A percentile compares a stretch with the other conserved stretches of the same genome.
Evolutionary conservation across 2,329 filamentous ascomycete species (phyloP).

Genomic region (Aspergillus ibericus): DNA sequence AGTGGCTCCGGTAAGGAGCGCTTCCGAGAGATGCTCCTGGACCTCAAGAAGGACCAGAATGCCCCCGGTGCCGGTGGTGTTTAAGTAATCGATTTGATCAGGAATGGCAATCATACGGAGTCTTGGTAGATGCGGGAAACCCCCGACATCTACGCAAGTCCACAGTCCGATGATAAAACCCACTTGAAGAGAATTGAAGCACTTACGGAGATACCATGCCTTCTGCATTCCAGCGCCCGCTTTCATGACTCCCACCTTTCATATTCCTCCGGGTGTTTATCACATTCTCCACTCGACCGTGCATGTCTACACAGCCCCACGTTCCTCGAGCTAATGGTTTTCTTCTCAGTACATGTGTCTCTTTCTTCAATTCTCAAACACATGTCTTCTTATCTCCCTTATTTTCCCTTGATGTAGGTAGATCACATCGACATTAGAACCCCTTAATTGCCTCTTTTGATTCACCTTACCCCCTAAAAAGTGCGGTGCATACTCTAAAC

Average conservation of each 20-base stretch:
- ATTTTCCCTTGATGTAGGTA: conserved; percentile 23
- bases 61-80: conserved; percentile 60
- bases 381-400: conserved; percentile 20
- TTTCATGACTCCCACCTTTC: conserved; percentile 10
- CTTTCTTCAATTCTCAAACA: conserved; percentile 8
- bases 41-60: conserved; percentile 90
- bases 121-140: neutral
- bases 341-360: conserved; percentile 1
- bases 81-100: conserved; percentile 20
- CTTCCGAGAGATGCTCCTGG: conserved; percentile 86
- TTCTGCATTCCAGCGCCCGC: conserved; percentile 10
- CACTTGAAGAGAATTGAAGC: conserved; percentile 2
- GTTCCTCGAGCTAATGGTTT: neutral
- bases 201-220: conserved; percentile 9
- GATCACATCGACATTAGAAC: conserved; percentile 15
- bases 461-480: neutral
- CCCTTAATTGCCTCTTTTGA: neutral
- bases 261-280: conserved; percentile 6
- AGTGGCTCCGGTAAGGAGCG: conserved; percentile 91
- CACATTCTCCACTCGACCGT: conserved; percentile 2
- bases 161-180: neutral
- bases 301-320: neutral
- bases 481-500: neutral
- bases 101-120: neutral
- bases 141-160: neutral